These are phyloP conservation scores for Leccinellum albellum DNA, from an alignment of 768 basidiomycete genomes.

Conservation along the genomic window DNA sequence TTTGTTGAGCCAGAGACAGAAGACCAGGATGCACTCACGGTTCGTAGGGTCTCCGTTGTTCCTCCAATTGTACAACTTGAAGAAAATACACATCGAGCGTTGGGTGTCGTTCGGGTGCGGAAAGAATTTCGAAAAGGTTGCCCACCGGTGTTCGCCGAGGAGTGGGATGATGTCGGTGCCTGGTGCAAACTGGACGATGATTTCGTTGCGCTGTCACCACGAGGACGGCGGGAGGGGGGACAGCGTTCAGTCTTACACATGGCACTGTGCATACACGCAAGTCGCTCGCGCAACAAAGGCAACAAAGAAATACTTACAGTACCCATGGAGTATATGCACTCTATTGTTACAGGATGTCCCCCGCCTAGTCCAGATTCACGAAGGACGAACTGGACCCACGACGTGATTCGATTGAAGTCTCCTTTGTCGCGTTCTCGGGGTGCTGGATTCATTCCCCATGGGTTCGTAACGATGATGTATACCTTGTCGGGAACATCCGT, in stretches of 20 bases:
- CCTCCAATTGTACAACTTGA: conserved; percentile 31
- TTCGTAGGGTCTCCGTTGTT: conserved; percentile 29
- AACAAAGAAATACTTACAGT: conserved; percentile 22
- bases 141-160: conserved; percentile 27
- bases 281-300: background rate
- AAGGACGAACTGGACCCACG: conserved; percentile 26
- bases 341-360: conserved; percentile 9
- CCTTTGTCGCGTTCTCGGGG: conserved; percentile 3
- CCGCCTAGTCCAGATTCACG: conserved; percentile 15
- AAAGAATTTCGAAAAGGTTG: conserved; percentile 2
- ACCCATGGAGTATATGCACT: conserved; percentile 28
- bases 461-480: conserved; percentile 23
- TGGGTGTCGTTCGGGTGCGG: conserved; percentile 5
- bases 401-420: conserved; percentile 23
- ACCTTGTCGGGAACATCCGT: conserved; percentile 15
- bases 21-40: conserved; percentile 18
- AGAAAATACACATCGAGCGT: conserved; percentile 21
- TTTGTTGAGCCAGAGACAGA: background rate
- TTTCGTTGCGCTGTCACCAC: conserved; percentile 22
- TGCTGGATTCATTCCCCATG: conserved; percentile 19
- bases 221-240: too few species aligned
- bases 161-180: conserved; percentile 26
- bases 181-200: conserved; percentile 26
- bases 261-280: background rate
- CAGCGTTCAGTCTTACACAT: background rate